phyloP scores from a whole-genome alignment of 495 filamentous ascomycete species.

The Tuber melanosporum region DNA sequence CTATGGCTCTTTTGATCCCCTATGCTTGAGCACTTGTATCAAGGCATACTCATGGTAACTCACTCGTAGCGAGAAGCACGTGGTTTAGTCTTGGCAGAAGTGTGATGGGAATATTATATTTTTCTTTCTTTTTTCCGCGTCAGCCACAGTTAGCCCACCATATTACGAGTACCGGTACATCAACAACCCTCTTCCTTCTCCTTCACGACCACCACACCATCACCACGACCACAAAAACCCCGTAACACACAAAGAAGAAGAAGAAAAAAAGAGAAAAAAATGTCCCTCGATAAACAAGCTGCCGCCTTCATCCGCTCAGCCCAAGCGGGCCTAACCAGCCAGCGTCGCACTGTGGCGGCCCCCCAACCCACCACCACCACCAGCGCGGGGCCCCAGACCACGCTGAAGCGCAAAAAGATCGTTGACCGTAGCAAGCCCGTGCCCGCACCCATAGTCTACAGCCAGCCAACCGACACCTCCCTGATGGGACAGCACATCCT shows the following conservation, averaged over 20 bases:
- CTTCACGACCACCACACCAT: not conserved
- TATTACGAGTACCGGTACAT: not conserved
- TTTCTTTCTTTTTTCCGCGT: not conserved
- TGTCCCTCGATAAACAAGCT: slow-evolving; percentile 41
- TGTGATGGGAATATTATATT: not conserved
- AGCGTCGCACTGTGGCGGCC: slow-evolving; percentile 29
- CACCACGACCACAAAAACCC: not conserved
- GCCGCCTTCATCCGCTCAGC: slow-evolving; percentile 42
- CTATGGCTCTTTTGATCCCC: no score
- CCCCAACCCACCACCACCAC: slow-evolving; percentile 4
- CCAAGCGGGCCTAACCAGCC: slow-evolving; percentile 38
- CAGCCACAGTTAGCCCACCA: not conserved
- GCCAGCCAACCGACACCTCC: slow-evolving; percentile 64
- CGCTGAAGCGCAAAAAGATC: slow-evolving; percentile 29
- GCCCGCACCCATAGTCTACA: slow-evolving; percentile 53
- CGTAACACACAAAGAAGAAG: no score
- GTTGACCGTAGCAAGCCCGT: slow-evolving; percentile 28
- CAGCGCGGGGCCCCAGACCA: slow-evolving; percentile 14
- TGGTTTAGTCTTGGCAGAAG: not conserved
- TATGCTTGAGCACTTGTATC: no score
- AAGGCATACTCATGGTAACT: not conserved
- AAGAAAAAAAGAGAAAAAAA: not conserved
- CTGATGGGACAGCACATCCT: slow-evolving; percentile 71
- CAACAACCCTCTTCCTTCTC: not conserved
- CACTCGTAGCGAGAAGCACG: not conserved